Percentiles rank a stretch among this genome's conserved stretches.
Evolutionary conservation across 108 stramenopile genomes (phyloP).

Genomic region (Aurantiochytrium sp.): DNA sequence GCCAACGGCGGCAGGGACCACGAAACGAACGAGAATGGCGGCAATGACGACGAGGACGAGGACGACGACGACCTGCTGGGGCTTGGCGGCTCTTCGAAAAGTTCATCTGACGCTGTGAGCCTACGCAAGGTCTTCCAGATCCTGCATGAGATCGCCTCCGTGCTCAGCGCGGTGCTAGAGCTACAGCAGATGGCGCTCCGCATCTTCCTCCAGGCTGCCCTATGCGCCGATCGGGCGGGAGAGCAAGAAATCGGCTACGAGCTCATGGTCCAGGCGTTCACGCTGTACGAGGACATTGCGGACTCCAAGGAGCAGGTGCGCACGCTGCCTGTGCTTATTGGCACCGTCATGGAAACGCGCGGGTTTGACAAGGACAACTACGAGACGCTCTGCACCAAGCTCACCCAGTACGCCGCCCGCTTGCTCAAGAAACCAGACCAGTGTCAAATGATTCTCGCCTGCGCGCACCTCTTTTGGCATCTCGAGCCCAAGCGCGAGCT

Average conservation of each 20-base stretch:
- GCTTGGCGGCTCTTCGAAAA: background rate
- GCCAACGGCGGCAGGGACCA: too few relatives aligned
- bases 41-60: slow-evolving; percentile 32
- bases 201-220: slow-evolving; percentile 80
- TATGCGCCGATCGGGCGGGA: slow-evolving; percentile 70
- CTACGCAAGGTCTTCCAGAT: slow-evolving; percentile 85
- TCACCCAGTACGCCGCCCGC: slow-evolving; percentile 87
- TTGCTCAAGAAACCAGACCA: slow-evolving; percentile 89
- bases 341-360: slow-evolving; percentile 64
- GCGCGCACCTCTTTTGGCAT: slow-evolving; percentile 79
- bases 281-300: slow-evolving; percentile 82
- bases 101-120: background rate
- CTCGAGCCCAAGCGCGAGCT: background rate
- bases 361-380: slow-evolving; percentile 76
- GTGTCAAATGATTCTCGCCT: slow-evolving; percentile 80
- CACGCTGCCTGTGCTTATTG: slow-evolving; percentile 76
- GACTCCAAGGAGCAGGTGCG: slow-evolving; percentile 77
- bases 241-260: slow-evolving; percentile 76
- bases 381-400: slow-evolving; percentile 84
- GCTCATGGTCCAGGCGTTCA: slow-evolving; percentile 83
- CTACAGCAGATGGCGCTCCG: slow-evolving; percentile 72
- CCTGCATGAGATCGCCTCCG: slow-evolving; percentile 79
- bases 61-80: slow-evolving; percentile 6
- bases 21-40: background rate
- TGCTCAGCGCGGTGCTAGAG: slow-evolving; percentile 53